Conservation (phyloP, 768 basidiomycete genomes). For the Thelephora aurantiotincta region DNA sequence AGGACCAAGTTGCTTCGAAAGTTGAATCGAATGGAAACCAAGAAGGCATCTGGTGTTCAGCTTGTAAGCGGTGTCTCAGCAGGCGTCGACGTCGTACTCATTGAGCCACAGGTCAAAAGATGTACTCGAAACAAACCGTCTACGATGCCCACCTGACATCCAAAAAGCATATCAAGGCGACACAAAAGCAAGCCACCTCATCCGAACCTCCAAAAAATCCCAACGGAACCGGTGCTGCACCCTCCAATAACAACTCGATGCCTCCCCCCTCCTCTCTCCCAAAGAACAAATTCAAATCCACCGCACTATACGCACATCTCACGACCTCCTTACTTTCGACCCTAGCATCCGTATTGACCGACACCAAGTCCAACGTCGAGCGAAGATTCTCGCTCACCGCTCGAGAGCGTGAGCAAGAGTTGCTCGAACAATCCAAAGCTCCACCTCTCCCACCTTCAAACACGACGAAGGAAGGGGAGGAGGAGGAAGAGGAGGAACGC, state of each 20-base stretch:
- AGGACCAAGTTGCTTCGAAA: constrained; percentile 28
- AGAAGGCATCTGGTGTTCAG: constrained; percentile 87
- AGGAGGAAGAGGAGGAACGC: constrained; percentile 90
- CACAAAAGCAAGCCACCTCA: constrained; percentile 47
- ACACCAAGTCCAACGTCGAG: constrained; percentile 94
- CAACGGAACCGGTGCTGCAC: constrained; percentile 34
- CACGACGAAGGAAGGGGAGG: constrained; percentile 32
- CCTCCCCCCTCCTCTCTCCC: constrained; percentile 17
- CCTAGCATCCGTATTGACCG: constrained; percentile 56
- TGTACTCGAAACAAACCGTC: constrained; percentile 93
- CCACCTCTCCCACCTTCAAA: constrained; percentile 33
- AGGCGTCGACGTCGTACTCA: constrained; percentile 2
- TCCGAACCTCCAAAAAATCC: constrained; percentile 36
- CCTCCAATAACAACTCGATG: constrained; percentile 28
- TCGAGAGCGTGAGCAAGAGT: constrained; percentile 91
- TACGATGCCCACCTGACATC: constrained; percentile 93
- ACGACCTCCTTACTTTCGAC: constrained; percentile 49
- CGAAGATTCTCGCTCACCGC: constrained; percentile 93
- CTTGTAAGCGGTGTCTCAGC: constrained; percentile 43
- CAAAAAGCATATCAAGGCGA: constrained; percentile 90
- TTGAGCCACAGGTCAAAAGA: constrained; percentile 54
- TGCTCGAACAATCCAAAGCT: constrained; percentile 53
- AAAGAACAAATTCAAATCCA: constrained; percentile 39
- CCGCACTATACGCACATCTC: constrained; percentile 63
- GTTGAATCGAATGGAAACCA: constrained; percentile 23